A percentile compares a stretch with the other conserved stretches of the same genome.
phyloP scores from a whole-genome alignment of 73 alveolate species.

The Symbiodinium pilosum region DNA sequence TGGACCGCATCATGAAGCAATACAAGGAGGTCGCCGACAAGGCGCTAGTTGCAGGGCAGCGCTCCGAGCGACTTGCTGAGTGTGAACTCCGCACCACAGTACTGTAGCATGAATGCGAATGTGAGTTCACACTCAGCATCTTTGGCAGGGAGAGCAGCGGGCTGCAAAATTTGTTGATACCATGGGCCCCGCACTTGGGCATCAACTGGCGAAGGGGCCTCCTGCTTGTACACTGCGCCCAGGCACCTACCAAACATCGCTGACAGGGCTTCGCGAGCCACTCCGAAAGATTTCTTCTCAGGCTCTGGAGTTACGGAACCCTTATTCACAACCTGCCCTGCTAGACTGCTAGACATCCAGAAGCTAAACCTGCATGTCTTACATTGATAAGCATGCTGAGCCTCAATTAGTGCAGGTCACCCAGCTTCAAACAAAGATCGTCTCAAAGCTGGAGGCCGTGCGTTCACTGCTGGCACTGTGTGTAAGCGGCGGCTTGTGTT shows the following conservation, averaged over 20 bases:
- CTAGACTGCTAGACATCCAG: too few species aligned
- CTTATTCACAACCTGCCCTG: not conserved
- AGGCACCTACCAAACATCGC: conserved; percentile 52
- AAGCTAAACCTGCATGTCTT: not conserved
- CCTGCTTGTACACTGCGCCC: not conserved
- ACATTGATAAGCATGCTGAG: not conserved
- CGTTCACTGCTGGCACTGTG: not conserved
- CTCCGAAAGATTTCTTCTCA: conserved; percentile 30
- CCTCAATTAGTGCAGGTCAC: conserved; percentile 12
- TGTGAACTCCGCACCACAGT: too few species aligned
- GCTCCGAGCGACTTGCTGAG: too few species aligned
- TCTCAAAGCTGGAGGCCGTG: conserved; percentile 24
- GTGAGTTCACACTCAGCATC: not conserved
- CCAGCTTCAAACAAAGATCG: conserved; percentile 56
- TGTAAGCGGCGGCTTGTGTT: not conserved
- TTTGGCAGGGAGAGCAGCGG: conserved; percentile 25
- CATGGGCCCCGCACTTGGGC: not conserved
- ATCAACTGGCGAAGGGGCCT: not conserved
- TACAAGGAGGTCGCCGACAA: conserved; percentile 82
- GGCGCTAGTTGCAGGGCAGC: too few species aligned
- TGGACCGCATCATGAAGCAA: conserved; percentile 30
- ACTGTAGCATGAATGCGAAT: too few species aligned
- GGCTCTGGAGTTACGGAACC: not conserved
- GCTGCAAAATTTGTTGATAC: conserved; percentile 18
- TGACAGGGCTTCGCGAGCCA: conserved; percentile 26